Evolutionary conservation across 306 rosid species (phyloP).

Genomic region (Comarum palustre): DNA sequence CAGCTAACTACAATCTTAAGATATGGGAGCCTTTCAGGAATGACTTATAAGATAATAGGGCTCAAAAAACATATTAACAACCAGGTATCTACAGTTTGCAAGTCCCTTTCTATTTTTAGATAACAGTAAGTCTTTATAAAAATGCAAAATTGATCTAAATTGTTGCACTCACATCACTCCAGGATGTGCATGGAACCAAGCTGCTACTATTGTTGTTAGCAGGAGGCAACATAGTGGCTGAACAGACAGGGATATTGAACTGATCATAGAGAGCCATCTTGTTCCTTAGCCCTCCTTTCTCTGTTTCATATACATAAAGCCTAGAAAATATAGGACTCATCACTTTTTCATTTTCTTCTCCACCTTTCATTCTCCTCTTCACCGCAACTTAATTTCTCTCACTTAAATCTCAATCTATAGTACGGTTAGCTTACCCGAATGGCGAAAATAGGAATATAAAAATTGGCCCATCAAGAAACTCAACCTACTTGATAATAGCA

Average conservation of each 20-base stretch:
- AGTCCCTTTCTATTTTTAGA: too few species aligned
- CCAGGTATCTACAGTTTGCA: neutral
- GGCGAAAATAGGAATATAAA: neutral
- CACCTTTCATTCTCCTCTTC: slow-evolving; percentile 42
- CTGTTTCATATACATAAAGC: slow-evolving; percentile 67
- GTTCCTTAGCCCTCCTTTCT: slow-evolving; percentile 71
- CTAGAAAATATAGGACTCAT: slow-evolving; percentile 68
- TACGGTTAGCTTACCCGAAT: neutral
- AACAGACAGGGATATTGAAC: slow-evolving; percentile 51
- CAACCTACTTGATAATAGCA: slow-evolving; percentile 10
- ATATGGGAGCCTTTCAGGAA: neutral
- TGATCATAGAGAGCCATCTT: slow-evolving; percentile 80
- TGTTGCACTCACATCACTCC: slow-evolving; percentile 43
- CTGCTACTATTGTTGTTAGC: slow-evolving; percentile 29
- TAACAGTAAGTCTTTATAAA: too few species aligned
- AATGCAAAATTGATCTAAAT: neutral
- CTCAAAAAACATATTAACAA: neutral
- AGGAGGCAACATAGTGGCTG: slow-evolving; percentile 45
- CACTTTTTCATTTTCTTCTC: slow-evolving; percentile 41
- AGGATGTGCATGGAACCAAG: slow-evolving; percentile 37
- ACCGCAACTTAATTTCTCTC: slow-evolving; percentile 29
- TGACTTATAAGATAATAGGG: neutral
- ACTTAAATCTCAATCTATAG: slow-evolving; percentile 13
- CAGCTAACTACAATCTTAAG: neutral
- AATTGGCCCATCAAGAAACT: slow-evolving; percentile 14